These are phyloP conservation scores for Candida tetrigidarum DNA, from an alignment of 1,139 yeast species.

Conservation along the genomic window DNA sequence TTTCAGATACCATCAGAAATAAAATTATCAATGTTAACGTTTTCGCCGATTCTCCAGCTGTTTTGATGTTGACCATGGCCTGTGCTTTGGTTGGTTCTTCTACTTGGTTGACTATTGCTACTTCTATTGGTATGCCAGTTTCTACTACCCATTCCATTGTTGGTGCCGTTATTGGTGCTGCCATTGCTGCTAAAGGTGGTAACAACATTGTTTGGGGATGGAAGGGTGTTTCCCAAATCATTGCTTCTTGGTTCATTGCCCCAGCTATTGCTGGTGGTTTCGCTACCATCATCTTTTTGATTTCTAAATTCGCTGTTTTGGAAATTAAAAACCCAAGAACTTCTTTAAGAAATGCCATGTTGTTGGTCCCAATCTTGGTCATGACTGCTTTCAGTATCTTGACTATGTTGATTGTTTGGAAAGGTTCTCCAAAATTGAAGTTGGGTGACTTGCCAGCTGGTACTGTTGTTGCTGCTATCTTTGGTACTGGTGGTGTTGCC, in stretches of 20 bases:
- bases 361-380: slow-evolving; percentile 63
- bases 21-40: slow-evolving; percentile 58
- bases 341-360: slow-evolving; percentile 57
- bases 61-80: slow-evolving; percentile 74
- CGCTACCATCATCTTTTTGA: slow-evolving; percentile 60
- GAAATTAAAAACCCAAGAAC: slow-evolving; percentile 53
- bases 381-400: slow-evolving; percentile 63
- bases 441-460: slow-evolving; percentile 54
- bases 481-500: slow-evolving; percentile 68
- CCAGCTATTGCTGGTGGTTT: slow-evolving; percentile 72
- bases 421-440: slow-evolving; percentile 71
- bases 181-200: slow-evolving; percentile 72
- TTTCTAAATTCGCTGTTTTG: slow-evolving; percentile 63
- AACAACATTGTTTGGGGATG: slow-evolving; percentile 72
- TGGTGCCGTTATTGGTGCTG: slow-evolving; percentile 77
- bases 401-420: slow-evolving; percentile 67
- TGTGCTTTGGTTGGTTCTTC: slow-evolving; percentile 82
- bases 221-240: slow-evolving; percentile 71
- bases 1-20: slow-evolving; percentile 68
- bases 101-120: slow-evolving; percentile 70
- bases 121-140: slow-evolving; percentile 71
- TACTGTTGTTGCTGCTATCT: slow-evolving; percentile 57
- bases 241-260: slow-evolving; percentile 84
- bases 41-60: slow-evolving; percentile 63
- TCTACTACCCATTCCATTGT: slow-evolving; percentile 82